Evolutionary conservation across 2,329 filamentous ascomycete genomes (phyloP).

Genomic region (Arthrobotrys megalospora): DNA sequence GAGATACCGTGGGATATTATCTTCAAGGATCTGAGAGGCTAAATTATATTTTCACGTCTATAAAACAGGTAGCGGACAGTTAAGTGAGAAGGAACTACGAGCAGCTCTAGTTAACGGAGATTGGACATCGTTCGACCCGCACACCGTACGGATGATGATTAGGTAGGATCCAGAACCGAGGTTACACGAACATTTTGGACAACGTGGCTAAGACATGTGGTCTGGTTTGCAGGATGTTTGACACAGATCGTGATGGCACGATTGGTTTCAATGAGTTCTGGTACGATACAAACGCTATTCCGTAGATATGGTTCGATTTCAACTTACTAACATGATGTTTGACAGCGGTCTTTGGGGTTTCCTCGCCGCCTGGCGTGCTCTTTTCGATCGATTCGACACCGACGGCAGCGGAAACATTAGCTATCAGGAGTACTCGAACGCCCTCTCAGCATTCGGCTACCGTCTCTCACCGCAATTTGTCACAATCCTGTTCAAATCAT

Average conservation of each 20-base stretch:
- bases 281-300: constrained; percentile 64
- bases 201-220: constrained; percentile 25
- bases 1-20: background rate
- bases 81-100: constrained; percentile 88
- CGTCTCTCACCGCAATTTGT: constrained; percentile 87
- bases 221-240: constrained; percentile 82
- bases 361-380: constrained; percentile 89
- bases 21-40: background rate
- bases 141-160: constrained; percentile 99
- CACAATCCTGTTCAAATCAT: constrained; percentile 86
- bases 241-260: constrained; percentile 87
- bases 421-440: constrained; percentile 88
- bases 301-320: background rate
- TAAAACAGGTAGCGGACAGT: constrained; percentile 77
- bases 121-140: constrained; percentile 91
- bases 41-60: constrained; percentile 18
- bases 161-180: constrained; percentile 65
- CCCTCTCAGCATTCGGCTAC: constrained; percentile 93
- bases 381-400: constrained; percentile 95
- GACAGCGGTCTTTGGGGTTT: constrained; percentile 88
- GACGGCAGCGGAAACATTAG: constrained; percentile 90
- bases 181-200: constrained; percentile 32
- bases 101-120: constrained; percentile 96
- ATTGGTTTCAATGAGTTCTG: constrained; percentile 98
- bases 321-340: background rate